A percentile compares a stretch with the other conserved stretches of the same genome.
phyloP scores from a whole-genome alignment of 768 basidiomycete species.

The Russula earlei region DNA sequence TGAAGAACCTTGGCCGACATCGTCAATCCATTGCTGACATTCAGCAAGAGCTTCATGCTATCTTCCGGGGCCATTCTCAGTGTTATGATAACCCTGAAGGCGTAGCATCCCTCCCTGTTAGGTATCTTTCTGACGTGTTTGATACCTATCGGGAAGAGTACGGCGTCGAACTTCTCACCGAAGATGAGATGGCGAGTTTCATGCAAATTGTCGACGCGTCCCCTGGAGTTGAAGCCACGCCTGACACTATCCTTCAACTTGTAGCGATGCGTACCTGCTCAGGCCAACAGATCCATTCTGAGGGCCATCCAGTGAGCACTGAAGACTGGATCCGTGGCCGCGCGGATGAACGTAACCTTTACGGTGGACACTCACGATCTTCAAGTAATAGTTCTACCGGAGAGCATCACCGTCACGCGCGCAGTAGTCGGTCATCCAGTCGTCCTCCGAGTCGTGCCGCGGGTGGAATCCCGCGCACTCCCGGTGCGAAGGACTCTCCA shows the following conservation, averaged over 20 bases:
- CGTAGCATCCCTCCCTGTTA: conserved; percentile 59
- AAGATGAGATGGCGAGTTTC: conserved; percentile 54
- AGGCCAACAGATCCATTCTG: conserved; percentile 13
- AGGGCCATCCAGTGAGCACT: not conserved
- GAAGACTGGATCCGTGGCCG: conserved; percentile 36
- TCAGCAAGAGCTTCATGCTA: conserved; percentile 53
- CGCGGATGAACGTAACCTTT: conserved; percentile 26
- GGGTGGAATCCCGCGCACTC: conserved; percentile 47
- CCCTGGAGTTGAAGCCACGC: conserved; percentile 60
- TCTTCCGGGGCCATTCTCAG: conserved; percentile 58
- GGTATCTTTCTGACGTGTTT: conserved; percentile 62
- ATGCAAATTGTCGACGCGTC: conserved; percentile 46
- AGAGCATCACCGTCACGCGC: conserved; percentile 22
- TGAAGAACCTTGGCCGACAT: conserved; percentile 41
- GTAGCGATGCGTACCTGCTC: conserved; percentile 37
- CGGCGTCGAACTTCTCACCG: conserved; percentile 53
- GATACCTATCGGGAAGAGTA: conserved; percentile 51
- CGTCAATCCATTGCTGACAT: conserved; percentile 66
- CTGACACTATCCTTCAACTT: conserved; percentile 50
- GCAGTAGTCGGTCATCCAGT: conserved; percentile 33
- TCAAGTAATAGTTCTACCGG: conserved; percentile 48
- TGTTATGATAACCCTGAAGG: conserved; percentile 48
- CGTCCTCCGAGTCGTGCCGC: conserved; percentile 44
- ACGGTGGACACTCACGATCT: conserved; percentile 36
- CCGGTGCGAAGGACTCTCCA: conserved; percentile 39